Conservation (phyloP, 202 grass and related monocot species). For the Setaria italica region DNA sequence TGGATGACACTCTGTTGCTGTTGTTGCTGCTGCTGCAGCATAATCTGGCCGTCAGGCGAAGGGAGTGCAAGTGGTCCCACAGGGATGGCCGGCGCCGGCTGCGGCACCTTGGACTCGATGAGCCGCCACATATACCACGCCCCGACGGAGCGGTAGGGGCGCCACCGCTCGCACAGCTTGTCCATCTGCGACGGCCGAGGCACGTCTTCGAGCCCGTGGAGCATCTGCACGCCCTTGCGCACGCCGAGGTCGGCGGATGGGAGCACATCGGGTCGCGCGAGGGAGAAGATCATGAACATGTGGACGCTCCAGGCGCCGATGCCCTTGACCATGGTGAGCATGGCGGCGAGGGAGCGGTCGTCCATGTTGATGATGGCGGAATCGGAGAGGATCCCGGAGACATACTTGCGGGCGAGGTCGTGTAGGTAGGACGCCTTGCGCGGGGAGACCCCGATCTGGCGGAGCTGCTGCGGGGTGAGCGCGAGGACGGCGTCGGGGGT, state of each 20-base stretch:
- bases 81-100: conserved; percentile 29
- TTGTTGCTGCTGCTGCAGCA: conserved; percentile 38
- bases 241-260: conserved; percentile 85
- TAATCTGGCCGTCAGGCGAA: conserved; percentile 12
- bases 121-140: conserved; percentile 99
- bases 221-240: conserved; percentile 90
- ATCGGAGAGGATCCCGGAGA: conserved; percentile 83
- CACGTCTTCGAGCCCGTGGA: conserved; percentile 76
- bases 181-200: conserved; percentile 94
- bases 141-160: conserved; percentile 87
- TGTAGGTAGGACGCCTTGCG: conserved; percentile 94
- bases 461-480: conserved; percentile 76
- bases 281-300: conserved; percentile 99
- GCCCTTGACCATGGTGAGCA: conserved; percentile 99
- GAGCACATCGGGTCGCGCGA: conserved; percentile 91
- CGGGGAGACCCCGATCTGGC: conserved; percentile 93
- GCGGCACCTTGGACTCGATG: conserved; percentile 67
- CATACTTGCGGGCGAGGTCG: conserved; percentile 91
- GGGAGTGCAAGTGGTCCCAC: conserved; percentile 15
- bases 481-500: conserved; percentile 81
- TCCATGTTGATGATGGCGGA: conserved; percentile 83
- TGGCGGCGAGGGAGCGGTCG: conserved; percentile 85
- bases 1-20: conserved; percentile 54
- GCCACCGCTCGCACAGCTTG: conserved; percentile 80
- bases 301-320: conserved; percentile 97